Conservation (phyloP, 2,329 filamentous ascomycete species). For the Cladorrhinum sp. region DNA sequence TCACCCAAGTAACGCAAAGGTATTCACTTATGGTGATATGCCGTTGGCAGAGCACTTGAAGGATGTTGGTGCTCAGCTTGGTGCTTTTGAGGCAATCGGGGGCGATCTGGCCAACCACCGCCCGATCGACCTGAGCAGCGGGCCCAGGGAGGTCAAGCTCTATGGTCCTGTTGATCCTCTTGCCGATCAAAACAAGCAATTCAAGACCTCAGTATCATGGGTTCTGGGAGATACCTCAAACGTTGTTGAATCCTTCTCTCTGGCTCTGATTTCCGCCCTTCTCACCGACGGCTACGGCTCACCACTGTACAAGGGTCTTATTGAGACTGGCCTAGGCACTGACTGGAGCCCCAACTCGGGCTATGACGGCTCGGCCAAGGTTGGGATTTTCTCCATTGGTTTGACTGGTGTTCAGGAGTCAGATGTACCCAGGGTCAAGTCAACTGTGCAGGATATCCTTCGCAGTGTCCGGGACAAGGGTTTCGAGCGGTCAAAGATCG, state of each 20-base stretch:
- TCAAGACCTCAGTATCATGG: constrained; percentile 94
- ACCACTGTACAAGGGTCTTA: constrained; percentile 81
- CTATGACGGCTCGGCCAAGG: constrained; percentile 74
- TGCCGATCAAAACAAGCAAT: constrained; percentile 80
- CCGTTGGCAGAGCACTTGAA: constrained; percentile 75
- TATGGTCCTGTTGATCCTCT: constrained; percentile 83
- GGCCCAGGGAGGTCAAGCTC: constrained; percentile 67
- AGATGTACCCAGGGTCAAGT: constrained; percentile 74
- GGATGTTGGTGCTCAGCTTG: constrained; percentile 73
- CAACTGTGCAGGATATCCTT: constrained; percentile 70
- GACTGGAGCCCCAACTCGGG: constrained; percentile 95
- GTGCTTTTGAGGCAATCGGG: constrained; percentile 66
- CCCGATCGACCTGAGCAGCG: constrained; percentile 68
- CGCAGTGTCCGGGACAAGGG: constrained; percentile 68
- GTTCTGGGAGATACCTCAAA: constrained; percentile 79
- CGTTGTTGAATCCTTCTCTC: constrained; percentile 81
- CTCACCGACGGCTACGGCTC: constrained; percentile 94
- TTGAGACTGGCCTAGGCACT: constrained; percentile 85
- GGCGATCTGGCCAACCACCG: constrained; percentile 71
- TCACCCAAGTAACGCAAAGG: constrained; percentile 94
- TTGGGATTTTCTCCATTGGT: constrained; percentile 84
- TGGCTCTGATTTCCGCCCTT: constrained; percentile 77
- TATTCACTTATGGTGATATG: constrained; percentile 95
- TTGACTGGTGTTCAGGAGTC: constrained; percentile 83
- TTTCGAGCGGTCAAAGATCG: constrained; percentile 86